Percentiles rank a stretch among this genome's conserved stretches.
These are phyloP conservation scores for Aspergillus indologenus DNA, from an alignment of 495 filamentous ascomycete species.

Conservation along the genomic window DNA sequence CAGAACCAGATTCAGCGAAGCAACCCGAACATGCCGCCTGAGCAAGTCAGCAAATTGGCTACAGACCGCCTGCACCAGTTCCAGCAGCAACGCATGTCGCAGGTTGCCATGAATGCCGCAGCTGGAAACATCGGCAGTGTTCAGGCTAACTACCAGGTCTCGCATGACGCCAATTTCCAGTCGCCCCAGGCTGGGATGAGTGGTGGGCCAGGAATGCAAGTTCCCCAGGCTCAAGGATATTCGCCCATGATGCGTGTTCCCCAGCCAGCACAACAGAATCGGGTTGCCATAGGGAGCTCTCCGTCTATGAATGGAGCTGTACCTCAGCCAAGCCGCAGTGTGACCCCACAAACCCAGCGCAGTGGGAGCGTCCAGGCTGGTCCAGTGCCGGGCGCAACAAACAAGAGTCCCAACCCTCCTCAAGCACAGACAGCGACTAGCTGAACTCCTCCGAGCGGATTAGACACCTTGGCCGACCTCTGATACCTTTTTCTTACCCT, in stretches of 20 bases:
- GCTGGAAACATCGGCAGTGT: conserved; percentile 49
- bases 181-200: conserved; percentile 33
- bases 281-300: conserved; percentile 38
- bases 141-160: conserved; percentile 41
- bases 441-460: conserved; percentile 16
- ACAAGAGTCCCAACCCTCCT: conserved; percentile 44
- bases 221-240: conserved; percentile 61
- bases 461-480: background rate
- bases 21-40: conserved; percentile 55
- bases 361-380: conserved; percentile 43
- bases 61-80: conserved; percentile 56
- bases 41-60: conserved; percentile 59
- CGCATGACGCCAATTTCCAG: conserved; percentile 42
- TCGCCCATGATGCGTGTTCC: conserved; percentile 71
- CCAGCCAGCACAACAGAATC: conserved; percentile 50
- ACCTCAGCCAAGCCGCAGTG: conserved; percentile 44
- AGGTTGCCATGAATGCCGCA: conserved; percentile 65
- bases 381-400: conserved; percentile 31
- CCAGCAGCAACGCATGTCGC: conserved; percentile 52
- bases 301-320: conserved; percentile 41
- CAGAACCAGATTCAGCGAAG: conserved; percentile 49
- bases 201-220: conserved; percentile 39
- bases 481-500: conserved; percentile 12
- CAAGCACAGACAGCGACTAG: conserved; percentile 42
- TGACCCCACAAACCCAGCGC: conserved; percentile 49